Conservation (phyloP, 164 flowering plant species). For the Tinospora cordifolia region DNA sequence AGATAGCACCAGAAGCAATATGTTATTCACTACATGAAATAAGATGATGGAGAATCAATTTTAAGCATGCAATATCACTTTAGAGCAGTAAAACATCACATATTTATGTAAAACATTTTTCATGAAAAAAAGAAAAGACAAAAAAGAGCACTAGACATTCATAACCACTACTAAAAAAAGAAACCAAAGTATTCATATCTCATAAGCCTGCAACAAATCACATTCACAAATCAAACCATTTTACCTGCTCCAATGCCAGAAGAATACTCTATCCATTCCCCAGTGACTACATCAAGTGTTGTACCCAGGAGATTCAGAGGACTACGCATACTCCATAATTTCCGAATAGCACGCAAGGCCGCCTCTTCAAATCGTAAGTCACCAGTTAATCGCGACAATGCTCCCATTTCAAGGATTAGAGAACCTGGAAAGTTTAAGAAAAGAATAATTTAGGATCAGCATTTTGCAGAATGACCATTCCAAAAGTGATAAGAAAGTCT, state of each 20-base stretch:
- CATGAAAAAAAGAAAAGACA: no score
- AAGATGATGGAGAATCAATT: background rate
- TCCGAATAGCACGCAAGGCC: slow-evolving; percentile 88
- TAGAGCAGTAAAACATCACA: background rate
- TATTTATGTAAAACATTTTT: no score
- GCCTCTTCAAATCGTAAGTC: slow-evolving; percentile 77
- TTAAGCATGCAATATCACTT: slow-evolving; percentile 5
- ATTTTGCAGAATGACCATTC: slow-evolving; percentile 8
- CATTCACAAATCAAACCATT: slow-evolving; percentile 3
- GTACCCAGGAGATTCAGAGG: slow-evolving; percentile 86
- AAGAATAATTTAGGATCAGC: slow-evolving; percentile 18
- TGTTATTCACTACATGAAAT: background rate
- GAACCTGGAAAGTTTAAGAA: slow-evolving; percentile 58
- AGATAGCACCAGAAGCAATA: slow-evolving; percentile 21
- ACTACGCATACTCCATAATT: slow-evolving; percentile 96
- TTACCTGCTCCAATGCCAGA: slow-evolving; percentile 97
- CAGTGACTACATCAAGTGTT: slow-evolving; percentile 82
- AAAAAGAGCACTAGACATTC: no score
- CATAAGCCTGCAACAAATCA: background rate
- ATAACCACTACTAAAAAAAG: background rate
- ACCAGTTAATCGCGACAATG: slow-evolving; percentile 81
- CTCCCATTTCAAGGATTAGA: slow-evolving; percentile 98
- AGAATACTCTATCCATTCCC: slow-evolving; percentile 90
- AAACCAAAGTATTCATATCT: background rate
- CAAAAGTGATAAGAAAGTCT: slow-evolving; percentile 10